phyloP scores from a whole-genome alignment of 73 alveolate genomes.

The Halteria grandinella region DNA sequence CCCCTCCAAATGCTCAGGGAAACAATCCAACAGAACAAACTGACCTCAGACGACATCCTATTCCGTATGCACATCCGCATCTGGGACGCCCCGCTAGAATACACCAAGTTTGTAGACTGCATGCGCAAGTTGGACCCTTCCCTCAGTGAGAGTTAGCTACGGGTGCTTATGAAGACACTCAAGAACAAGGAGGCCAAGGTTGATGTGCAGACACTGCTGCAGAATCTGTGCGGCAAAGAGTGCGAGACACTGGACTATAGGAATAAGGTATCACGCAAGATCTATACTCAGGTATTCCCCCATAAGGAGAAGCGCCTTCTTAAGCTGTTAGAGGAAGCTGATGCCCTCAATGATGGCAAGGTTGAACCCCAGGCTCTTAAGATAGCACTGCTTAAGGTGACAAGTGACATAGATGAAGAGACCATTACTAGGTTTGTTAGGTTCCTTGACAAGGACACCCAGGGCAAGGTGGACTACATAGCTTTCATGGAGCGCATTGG shows the following conservation, averaged over 20 bases:
- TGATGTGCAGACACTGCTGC: constrained; percentile 47
- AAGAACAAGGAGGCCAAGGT: constrained; percentile 47
- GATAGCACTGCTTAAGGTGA: constrained; percentile 31
- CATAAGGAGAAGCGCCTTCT: constrained; percentile 18
- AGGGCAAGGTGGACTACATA: constrained; percentile 64
- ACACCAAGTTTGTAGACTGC: constrained; percentile 37
- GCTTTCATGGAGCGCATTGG: constrained; percentile 41
- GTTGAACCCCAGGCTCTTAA: constrained; percentile 62
- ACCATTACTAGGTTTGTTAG: constrained; percentile 62
- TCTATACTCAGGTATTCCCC: constrained; percentile 27
- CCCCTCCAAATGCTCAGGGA: constrained; percentile 69
- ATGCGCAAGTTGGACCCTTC: constrained; percentile 59
- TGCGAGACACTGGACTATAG: constrained; percentile 65
- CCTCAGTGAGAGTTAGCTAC: constrained; percentile 41
- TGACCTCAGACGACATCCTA: constrained; percentile 63
- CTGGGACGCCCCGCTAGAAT: constrained; percentile 70
- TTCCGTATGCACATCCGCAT: constrained; percentile 47
- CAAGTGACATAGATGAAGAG: constrained; percentile 11
- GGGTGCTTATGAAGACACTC: constrained; percentile 43
- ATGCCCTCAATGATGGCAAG: constrained; percentile 61
- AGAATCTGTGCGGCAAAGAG: constrained; percentile 52
- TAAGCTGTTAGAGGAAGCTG: constrained; percentile 47
- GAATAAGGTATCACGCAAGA: constrained; percentile 39
- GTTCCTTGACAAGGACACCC: constrained; percentile 60
- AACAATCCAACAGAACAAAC: constrained; percentile 12